Evolutionary conservation across 75 land plant genomes (phyloP).

Genomic region (Azolla pinnata): DNA sequence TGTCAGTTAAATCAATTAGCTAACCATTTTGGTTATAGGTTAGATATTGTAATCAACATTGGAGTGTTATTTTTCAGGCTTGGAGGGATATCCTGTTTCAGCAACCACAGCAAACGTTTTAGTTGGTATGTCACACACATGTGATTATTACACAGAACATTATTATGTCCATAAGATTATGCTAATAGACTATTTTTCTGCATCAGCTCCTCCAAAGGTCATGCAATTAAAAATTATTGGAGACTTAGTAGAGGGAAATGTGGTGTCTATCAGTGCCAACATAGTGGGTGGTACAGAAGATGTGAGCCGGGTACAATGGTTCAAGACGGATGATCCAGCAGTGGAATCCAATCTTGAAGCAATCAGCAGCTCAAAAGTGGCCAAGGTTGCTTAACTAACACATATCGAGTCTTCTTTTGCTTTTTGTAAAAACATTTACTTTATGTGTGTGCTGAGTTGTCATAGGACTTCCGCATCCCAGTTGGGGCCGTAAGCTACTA

Average conservation of each 20-base stretch:
- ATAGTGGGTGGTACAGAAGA: constrained; percentile 89
- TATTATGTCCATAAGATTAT: neutral
- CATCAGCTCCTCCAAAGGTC: constrained; percentile 80
- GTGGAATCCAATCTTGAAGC: constrained; percentile 63
- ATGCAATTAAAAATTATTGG: constrained; percentile 66
- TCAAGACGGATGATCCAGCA: constrained; percentile 40
- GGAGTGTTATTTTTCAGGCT: constrained; percentile 32
- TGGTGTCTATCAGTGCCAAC: constrained; percentile 56
- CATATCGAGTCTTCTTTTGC: too few species aligned
- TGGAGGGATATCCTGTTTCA: constrained; percentile 63
- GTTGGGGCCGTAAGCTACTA: constrained; percentile 80
- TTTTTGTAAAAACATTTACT: too few species aligned
- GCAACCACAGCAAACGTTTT: constrained; percentile 35
- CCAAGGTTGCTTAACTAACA: too few species aligned
- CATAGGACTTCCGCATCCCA: constrained; percentile 78
- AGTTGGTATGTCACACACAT: constrained; percentile 41
- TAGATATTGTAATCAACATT: neutral
- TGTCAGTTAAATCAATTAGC: neutral
- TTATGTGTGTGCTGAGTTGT: neutral
- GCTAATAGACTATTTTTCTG: neutral
- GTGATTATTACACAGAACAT: neutral
- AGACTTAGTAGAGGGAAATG: constrained; percentile 76
- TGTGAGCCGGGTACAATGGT: constrained; percentile 93
- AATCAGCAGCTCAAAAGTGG: constrained; percentile 69
- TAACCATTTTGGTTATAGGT: neutral